Evolutionary conservation across 2,329 filamentous ascomycete genomes (phyloP).

Genomic region (Diaporthe citrichinensis): DNA sequence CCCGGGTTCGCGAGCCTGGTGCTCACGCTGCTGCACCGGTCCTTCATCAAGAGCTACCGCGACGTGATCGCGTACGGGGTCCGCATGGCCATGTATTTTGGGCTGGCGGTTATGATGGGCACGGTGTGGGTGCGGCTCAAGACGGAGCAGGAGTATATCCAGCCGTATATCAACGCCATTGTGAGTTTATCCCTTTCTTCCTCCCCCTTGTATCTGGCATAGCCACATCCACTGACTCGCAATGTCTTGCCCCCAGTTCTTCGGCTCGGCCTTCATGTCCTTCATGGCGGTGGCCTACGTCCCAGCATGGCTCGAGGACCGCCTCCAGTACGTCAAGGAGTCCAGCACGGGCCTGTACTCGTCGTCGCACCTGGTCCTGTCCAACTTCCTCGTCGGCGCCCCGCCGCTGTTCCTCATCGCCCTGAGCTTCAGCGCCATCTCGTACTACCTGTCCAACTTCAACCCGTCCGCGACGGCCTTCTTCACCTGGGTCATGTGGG

Average conservation of each 20-base stretch:
- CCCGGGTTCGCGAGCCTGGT: slow-evolving; percentile 67
- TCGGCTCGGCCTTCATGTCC: slow-evolving; percentile 81
- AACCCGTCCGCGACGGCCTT: slow-evolving; percentile 75
- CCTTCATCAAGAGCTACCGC: slow-evolving; percentile 86
- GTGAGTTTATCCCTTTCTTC: slow-evolving; percentile 50
- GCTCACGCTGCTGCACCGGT: slow-evolving; percentile 79
- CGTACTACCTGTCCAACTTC: slow-evolving; percentile 87
- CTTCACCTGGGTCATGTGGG: slow-evolving; percentile 85
- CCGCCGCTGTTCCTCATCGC: slow-evolving; percentile 87
- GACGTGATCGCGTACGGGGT: slow-evolving; percentile 89
- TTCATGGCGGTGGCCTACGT: slow-evolving; percentile 91
- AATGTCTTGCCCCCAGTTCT: slow-evolving; percentile 60
- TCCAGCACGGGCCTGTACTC: slow-evolving; percentile 86
- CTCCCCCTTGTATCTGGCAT: not conserved
- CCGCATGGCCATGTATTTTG: slow-evolving; percentile 85
- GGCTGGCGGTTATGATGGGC: slow-evolving; percentile 87
- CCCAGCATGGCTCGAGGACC: slow-evolving; percentile 85
- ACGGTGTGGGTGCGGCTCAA: slow-evolving; percentile 86
- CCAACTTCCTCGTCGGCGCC: slow-evolving; percentile 86
- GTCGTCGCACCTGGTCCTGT: slow-evolving; percentile 77
- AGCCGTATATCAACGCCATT: slow-evolving; percentile 86
- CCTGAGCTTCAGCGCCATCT: slow-evolving; percentile 79
- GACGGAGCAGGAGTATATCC: slow-evolving; percentile 79
- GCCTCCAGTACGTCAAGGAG: slow-evolving; percentile 80
- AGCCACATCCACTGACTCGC: not conserved